Base-by-base conservation (phyloP, 2,329 filamentous ascomycete genomes). In the Xylaria sp. region DNA sequence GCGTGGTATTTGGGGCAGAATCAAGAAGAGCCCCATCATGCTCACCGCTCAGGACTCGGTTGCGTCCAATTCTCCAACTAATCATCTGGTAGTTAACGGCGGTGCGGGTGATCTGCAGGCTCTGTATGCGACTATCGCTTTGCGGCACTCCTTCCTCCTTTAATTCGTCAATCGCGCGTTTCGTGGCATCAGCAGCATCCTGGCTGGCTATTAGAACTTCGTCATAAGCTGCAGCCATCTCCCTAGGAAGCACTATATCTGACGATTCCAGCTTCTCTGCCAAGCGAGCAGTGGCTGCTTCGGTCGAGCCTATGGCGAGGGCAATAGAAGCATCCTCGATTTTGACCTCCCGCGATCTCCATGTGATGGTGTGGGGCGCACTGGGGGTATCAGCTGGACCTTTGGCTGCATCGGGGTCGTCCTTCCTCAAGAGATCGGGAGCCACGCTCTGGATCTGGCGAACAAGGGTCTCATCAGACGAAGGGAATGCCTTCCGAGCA, bases 271-370 rank as follows among this genome's bases (percentile, higher is more conserved):
- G 73, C 57, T 79, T 81, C 59, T 83, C 77, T 1, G 80, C 75
- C 37, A 89, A 72, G 8, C 76, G 78, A 19, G 78, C 74, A 65
- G 83, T 84, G 38, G 86, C 85, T 7, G 76, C 78, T 46, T 83
- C 79, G 4, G 95, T 89, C 19, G 89, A 83, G 9, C 88, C 91
- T 73, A 97, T 86, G 5, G 93, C 91, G 67, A 94, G 86, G 1
- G 94, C 92, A 70, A 98, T 97, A 52, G 92, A 89, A 25, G 94
- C 94, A 77, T 99, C 94, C 71, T 97, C 94, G 55, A 99, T 90
- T 68, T 90, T 89, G 15, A 97, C 94, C 65, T 90, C 90, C 43
- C 94, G 87, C 9, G 88, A 89, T 67, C 95, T 88, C 95, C 95
- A 99, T 3, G 85, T 89, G 61, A 99, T 89, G 9, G 88, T 91